A percentile compares a stretch with the other conserved stretches of the same genome.
phyloP scores from a whole-genome alignment of 768 basidiomycete species.

The Imleria badia region DNA sequence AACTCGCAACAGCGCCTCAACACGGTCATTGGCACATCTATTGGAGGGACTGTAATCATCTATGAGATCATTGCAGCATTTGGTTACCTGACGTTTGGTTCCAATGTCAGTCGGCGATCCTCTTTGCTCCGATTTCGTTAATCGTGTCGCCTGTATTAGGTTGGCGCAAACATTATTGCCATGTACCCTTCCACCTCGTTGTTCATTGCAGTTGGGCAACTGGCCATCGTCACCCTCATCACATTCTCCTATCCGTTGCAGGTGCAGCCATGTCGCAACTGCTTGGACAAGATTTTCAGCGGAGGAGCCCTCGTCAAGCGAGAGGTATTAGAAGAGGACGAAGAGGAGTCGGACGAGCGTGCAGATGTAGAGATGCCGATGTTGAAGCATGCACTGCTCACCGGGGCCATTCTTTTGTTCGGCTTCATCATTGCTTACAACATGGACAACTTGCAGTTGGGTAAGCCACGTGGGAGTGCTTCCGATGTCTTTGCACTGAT shows the following conservation, averaged over 20 bases:
- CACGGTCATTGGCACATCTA: slow-evolving; percentile 79
- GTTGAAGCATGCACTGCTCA: slow-evolving; percentile 68
- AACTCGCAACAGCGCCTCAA: slow-evolving; percentile 88
- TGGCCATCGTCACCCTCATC: slow-evolving; percentile 90
- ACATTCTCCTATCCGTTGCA: slow-evolving; percentile 94
- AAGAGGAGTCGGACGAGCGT: slow-evolving; percentile 55
- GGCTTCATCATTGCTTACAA: slow-evolving; percentile 77
- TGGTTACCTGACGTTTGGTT: slow-evolving; percentile 93
- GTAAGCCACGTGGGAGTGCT: slow-evolving; percentile 40
- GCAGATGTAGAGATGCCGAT: slow-evolving; percentile 59
- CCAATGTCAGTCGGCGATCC: slow-evolving; percentile 50
- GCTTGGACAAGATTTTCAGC: slow-evolving; percentile 86
- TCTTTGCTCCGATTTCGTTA: not conserved
- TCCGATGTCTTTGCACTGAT: slow-evolving; percentile 11
- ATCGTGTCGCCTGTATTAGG: slow-evolving; percentile 39
- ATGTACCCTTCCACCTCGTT: slow-evolving; percentile 92
- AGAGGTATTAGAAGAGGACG: slow-evolving; percentile 45
- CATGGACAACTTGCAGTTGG: slow-evolving; percentile 74
- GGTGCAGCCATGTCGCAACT: slow-evolving; percentile 90
- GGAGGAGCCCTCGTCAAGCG: slow-evolving; percentile 38
- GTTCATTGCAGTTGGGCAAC: slow-evolving; percentile 89
- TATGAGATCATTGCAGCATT: slow-evolving; percentile 89
- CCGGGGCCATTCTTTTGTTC: slow-evolving; percentile 57
- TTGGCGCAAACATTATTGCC: slow-evolving; percentile 90
- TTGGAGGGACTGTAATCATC: slow-evolving; percentile 77